Percentiles rank a stretch among this genome's conserved stretches.
Conservation (phyloP, 257 asterid genomes). For the Nicotiana benthamiana region DNA sequence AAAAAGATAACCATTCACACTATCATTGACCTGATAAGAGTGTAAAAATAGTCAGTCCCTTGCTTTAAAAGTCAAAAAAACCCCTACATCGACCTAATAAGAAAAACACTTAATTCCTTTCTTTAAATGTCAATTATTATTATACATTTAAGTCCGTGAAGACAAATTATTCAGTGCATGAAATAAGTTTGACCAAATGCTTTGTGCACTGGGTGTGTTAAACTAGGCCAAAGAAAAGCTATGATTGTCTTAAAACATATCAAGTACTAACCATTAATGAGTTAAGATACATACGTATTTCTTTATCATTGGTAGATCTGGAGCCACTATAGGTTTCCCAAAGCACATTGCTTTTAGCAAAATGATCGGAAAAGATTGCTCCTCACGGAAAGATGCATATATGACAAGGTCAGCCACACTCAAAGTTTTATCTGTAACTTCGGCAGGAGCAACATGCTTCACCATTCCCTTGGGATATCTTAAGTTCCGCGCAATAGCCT, state of each 20-base stretch:
- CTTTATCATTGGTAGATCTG: constrained; percentile 54
- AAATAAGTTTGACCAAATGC: constrained; percentile 1
- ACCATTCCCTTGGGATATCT: constrained; percentile 66
- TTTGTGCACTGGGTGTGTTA: neutral
- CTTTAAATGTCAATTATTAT: neutral
- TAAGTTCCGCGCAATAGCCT: constrained; percentile 64
- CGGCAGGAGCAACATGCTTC: constrained; percentile 41
- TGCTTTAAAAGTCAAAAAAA: constrained; percentile 9
- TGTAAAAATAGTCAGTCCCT: constrained; percentile 19
- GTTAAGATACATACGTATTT: constrained; percentile 58
- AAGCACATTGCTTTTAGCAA: constrained; percentile 85
- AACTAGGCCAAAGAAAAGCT: neutral
- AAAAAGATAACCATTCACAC: constrained; percentile 68
- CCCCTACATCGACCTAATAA: neutral
- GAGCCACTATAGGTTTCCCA: constrained; percentile 76
- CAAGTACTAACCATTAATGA: neutral
- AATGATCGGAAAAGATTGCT: constrained; percentile 58
- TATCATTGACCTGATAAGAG: constrained; percentile 54
- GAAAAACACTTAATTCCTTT: neutral
- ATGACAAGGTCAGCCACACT: constrained; percentile 61
- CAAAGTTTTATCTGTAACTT: constrained; percentile 36
- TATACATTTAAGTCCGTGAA: neutral
- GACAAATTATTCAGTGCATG: neutral
- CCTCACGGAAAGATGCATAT: constrained; percentile 82
- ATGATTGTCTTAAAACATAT: neutral